A percentile compares a stretch with the other conserved stretches of the same genome.
Conservation (phyloP, 2,329 filamentous ascomycete species). For the Lojkania enalia region DNA sequence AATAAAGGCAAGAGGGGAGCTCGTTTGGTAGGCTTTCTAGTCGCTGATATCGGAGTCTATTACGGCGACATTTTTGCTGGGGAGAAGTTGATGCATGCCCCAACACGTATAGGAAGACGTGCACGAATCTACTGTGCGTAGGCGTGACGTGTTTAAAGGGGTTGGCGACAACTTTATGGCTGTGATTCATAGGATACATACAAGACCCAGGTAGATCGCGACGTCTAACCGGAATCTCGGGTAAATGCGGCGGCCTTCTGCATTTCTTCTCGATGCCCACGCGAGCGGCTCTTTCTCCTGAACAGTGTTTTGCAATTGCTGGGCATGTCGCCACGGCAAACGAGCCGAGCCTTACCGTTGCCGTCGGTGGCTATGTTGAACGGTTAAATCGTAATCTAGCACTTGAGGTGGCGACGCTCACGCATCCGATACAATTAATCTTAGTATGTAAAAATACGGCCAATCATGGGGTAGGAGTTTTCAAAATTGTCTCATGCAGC, state of each 20-base stretch:
- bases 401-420: slow-evolving; percentile 1
- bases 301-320: slow-evolving; percentile 4
- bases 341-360: slow-evolving; percentile 12
- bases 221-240: not conserved
- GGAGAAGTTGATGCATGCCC: too few species aligned
- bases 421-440: slow-evolving; percentile 4
- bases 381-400: slow-evolving; percentile 10
- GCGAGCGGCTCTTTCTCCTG: slow-evolving; percentile 3
- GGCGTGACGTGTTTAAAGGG: not conserved
- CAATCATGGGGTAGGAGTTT: slow-evolving; percentile 3
- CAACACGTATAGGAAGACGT: too few species aligned
- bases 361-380: slow-evolving; percentile 1
- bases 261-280: slow-evolving; percentile 10
- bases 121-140: not conserved
- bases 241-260: slow-evolving; percentile 4
- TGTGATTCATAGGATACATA: too few species aligned
- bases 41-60: too few species aligned
- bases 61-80: too few species aligned
- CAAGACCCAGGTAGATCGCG: not conserved
- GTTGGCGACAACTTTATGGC: slow-evolving; percentile 5
- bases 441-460: slow-evolving; percentile 1
- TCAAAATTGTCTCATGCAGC: slow-evolving; percentile 1
- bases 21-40: too few species aligned
- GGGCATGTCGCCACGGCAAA: not conserved
- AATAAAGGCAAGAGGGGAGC: too few species aligned